These are phyloP conservation scores for Ustilaginoidea virens DNA, from an alignment of 2,329 filamentous ascomycete genomes.

Conservation along the genomic window DNA sequence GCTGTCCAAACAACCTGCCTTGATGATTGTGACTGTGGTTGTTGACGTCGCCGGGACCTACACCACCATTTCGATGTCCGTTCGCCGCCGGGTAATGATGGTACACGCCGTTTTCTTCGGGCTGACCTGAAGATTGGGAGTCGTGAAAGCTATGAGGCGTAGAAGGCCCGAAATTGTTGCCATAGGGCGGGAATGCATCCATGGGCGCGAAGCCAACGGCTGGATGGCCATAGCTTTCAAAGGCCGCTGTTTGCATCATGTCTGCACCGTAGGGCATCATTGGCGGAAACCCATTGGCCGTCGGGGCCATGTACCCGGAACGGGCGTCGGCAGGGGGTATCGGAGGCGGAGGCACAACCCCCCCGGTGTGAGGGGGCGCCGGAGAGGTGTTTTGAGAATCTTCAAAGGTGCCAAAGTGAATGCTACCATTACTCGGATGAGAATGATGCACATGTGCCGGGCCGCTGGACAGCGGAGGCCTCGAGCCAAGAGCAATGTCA, in stretches of 20 bases:
- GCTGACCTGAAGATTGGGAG: conserved; percentile 39
- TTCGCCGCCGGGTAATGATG: conserved; percentile 22
- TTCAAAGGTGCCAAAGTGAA: conserved; percentile 39
- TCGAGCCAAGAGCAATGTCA: conserved; percentile 16
- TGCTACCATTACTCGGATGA: conserved; percentile 37
- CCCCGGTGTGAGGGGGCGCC: conserved; percentile 30
- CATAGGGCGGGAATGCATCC: conserved; percentile 18
- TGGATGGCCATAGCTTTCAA: conserved; percentile 23
- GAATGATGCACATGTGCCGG: conserved; percentile 29
- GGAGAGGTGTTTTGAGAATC: conserved; percentile 44
- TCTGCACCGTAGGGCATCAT: conserved; percentile 21
- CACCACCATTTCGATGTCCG: conserved; percentile 21
- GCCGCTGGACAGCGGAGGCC: conserved; percentile 18
- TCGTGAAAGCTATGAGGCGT: conserved; percentile 47
- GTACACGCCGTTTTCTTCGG: conserved; percentile 27
- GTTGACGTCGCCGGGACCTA: conserved; percentile 14
- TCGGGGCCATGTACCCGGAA: conserved; percentile 17
- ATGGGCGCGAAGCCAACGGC: conserved; percentile 18
- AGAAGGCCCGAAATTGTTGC: conserved; percentile 32
- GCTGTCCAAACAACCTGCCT: conserved; percentile 15
- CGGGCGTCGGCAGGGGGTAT: conserved; percentile 20
- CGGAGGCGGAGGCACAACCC: conserved; percentile 33
- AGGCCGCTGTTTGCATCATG: conserved; percentile 17
- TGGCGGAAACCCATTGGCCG: conserved; percentile 20
- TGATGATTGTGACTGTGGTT: conserved; percentile 13